Evolutionary conservation across 208 protist genomes (phyloP).

Genomic region (Herpetomonas samuelpessoai): DNA sequence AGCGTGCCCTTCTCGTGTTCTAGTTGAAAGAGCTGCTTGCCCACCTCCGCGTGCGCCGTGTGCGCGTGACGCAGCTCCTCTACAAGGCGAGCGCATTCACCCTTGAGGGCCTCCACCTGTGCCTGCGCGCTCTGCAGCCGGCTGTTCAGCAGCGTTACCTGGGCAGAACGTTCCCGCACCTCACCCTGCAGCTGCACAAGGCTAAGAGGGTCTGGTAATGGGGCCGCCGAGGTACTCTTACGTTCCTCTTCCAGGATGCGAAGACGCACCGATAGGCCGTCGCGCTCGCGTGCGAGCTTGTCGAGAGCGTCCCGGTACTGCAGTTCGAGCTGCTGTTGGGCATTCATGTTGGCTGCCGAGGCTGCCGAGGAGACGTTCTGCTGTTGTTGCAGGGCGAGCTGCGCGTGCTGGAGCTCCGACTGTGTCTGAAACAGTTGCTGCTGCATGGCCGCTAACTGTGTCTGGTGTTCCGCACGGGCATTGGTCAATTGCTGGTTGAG

Average conservation of each 20-base stretch:
- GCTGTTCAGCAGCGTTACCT: conserved; percentile 58
- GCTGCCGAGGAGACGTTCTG: conserved; percentile 6
- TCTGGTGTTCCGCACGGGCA: conserved; percentile 8
- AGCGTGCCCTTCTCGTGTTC: conserved; percentile 59
- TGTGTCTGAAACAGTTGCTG: conserved; percentile 33
- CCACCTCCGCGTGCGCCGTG: conserved; percentile 35
- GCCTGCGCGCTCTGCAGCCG: conserved; percentile 59
- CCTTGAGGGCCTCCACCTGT: conserved; percentile 67
- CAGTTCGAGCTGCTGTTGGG: conserved; percentile 29
- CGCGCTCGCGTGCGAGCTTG: conserved; percentile 42
- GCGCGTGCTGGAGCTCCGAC: conserved; percentile 24
- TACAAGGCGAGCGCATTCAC: conserved; percentile 64
- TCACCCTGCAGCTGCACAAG: conserved; percentile 54
- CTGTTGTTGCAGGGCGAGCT: background rate
- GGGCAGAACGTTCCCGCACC: conserved; percentile 40
- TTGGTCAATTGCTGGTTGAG: conserved; percentile 11
- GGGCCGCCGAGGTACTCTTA: conserved; percentile 8
- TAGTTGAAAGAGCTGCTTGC: conserved; percentile 51
- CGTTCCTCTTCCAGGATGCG: conserved; percentile 33
- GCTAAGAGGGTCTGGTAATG: conserved; percentile 24
- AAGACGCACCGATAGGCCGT: conserved; percentile 39
- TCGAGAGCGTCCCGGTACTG: conserved; percentile 37
- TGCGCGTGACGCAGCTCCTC: conserved; percentile 57
- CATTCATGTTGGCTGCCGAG: conserved; percentile 9
- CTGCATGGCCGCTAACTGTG: conserved; percentile 22